These are phyloP conservation scores for Holtermannia corniformis DNA, from an alignment of 768 basidiomycete species.

Conservation along the genomic window DNA sequence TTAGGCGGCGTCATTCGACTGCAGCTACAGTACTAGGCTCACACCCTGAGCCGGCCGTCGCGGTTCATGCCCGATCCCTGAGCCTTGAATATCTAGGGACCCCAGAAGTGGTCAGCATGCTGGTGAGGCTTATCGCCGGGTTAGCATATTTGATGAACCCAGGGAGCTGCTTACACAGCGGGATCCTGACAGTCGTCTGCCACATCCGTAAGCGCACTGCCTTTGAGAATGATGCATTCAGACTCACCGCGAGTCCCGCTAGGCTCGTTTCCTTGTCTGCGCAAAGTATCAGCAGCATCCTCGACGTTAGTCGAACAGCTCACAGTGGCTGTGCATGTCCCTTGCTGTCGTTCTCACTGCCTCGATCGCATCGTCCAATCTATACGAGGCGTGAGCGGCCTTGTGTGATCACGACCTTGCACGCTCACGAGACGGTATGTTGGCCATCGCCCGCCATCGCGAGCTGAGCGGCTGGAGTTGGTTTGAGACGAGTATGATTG, in stretches of 20 bases:
- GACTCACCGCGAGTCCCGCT: conserved; percentile 48
- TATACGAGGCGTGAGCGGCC: background rate
- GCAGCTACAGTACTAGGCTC: too few species aligned
- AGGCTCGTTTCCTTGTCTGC: conserved; percentile 81
- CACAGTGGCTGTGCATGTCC: conserved; percentile 26
- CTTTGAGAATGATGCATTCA: background rate
- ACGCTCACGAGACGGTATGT: conserved; percentile 40
- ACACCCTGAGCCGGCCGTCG: too few species aligned
- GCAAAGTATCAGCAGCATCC: background rate
- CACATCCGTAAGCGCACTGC: background rate
- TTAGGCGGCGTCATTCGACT: too few species aligned
- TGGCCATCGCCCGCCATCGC: conserved; percentile 85
- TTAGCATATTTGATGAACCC: too few species aligned
- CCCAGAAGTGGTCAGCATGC: too few species aligned
- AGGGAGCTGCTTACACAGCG: conserved; percentile 16
- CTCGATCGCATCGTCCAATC: conserved; percentile 85
- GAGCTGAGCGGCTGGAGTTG: conserved; percentile 62
- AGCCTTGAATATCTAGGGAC: too few species aligned
- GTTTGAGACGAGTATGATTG: background rate
- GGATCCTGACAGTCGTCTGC: conserved; percentile 30
- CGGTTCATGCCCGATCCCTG: too few species aligned
- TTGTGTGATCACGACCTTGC: background rate
- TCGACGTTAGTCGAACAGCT: background rate
- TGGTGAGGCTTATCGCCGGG: conserved; percentile 12
- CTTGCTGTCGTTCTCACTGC: conserved; percentile 81